These are phyloP conservation scores for Huntiella bhutanensis DNA, from an alignment of 2,329 filamentous ascomycete genomes.

Conservation along the genomic window DNA sequence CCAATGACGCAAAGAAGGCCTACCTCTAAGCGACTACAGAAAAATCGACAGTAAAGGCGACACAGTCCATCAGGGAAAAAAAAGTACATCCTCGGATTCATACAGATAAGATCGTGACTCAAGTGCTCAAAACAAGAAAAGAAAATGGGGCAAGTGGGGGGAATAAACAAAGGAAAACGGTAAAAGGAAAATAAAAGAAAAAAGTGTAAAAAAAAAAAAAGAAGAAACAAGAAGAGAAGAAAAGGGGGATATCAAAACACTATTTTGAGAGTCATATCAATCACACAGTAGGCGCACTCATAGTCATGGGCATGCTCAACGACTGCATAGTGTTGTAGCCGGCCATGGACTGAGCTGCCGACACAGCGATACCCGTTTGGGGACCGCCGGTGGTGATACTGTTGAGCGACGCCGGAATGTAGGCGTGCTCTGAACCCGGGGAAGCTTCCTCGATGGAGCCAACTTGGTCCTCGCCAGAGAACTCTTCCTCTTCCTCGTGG, in stretches of 20 bases:
- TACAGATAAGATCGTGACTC: slow-evolving; percentile 12
- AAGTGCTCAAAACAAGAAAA: slow-evolving; percentile 10
- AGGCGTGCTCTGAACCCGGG: slow-evolving; percentile 49
- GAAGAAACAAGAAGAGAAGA: slow-evolving; percentile 4
- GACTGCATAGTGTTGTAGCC: slow-evolving; percentile 40
- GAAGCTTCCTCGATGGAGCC: slow-evolving; percentile 64
- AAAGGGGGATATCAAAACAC: slow-evolving; percentile 3
- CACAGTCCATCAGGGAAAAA: not conserved
- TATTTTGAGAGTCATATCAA: slow-evolving; percentile 2
- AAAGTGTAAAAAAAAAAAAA: slow-evolving; percentile 10
- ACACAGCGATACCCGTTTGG: slow-evolving; percentile 5
- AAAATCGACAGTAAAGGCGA: too few relatives aligned
- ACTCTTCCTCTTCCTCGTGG: slow-evolving; percentile 67
- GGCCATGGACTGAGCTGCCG: slow-evolving; percentile 17
- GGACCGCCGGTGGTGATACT: slow-evolving; percentile 15
- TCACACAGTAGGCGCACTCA: slow-evolving; percentile 28
- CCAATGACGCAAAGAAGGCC: too few relatives aligned
- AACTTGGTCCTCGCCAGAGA: slow-evolving; percentile 64
- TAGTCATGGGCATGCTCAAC: slow-evolving; percentile 45
- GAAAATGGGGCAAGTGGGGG: slow-evolving; percentile 3
- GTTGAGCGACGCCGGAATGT: slow-evolving; percentile 34
- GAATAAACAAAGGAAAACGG: slow-evolving; percentile 13
- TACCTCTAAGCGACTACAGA: too few relatives aligned
- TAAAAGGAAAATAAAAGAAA: slow-evolving; percentile 14
- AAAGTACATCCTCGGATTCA: slow-evolving; percentile 11